Evolutionary conservation across 768 basidiomycete species (phyloP), one percentile per base, ranked within the genome.

Genomic region (Tylopilus vinaceipallidus): DNA sequence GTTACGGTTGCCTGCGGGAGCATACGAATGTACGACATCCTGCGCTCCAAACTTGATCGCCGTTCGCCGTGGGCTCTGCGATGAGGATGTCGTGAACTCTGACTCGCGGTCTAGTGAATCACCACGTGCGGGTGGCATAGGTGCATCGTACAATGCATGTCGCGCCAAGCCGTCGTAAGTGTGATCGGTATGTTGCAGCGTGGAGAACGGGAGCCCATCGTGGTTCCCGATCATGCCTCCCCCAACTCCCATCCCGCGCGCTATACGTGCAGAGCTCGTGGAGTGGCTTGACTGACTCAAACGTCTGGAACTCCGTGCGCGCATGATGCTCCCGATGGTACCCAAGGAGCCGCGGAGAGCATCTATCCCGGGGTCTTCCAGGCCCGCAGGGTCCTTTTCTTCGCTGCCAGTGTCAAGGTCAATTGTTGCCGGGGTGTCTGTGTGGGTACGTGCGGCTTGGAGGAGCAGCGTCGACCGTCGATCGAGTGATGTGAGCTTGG

Each of bases 331-430:
- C 16, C 97, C 95, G 36, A 98, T 75, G 0, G 94, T 80, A 4
- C 95, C 93, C 59, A 95, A 95, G 2, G 88, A 88, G 14, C 95
- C 95, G 16, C 97, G 81, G 0, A 98, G 77, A 2, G 94, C 80
- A 54, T 93, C 94, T 66, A 97, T 88, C 3, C 95, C 95, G 0
- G 95, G 95, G 57, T 98, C 92, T 66, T 98, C 93, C 17, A 83
- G 49, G 0, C 80, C 84, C 5, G 78, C 51, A 2, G 75, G 59
- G 13, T 71, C 66, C 47, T 82, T 82, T 61, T 91, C 90, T 67
- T 93, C 91, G 27, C 53, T 38, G 47, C 85, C 84, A 29, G 16
- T 9, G 10, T 64, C 61, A 47, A 59, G 36, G 29, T 64, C 53
- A 34, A 59, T 55, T 10, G 64, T 64, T 5, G 62, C 64, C 1